A percentile compares a stretch with the other conserved stretches of the same genome.
Evolutionary conservation across 1,284 basidiomycete genomes (phyloP).

Genomic region (Marasmius tenuissimus): DNA sequence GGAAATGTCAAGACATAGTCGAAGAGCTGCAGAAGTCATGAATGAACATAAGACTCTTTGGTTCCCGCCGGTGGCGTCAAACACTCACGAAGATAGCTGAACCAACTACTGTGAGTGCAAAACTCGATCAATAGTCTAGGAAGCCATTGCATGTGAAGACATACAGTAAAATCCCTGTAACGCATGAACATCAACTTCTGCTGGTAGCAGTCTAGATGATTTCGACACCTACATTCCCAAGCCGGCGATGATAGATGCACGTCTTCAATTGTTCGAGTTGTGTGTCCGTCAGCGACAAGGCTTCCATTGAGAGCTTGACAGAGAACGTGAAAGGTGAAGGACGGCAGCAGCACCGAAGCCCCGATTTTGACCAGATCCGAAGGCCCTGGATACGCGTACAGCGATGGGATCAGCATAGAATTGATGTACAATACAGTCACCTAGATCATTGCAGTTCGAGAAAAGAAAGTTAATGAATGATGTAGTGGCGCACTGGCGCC

Average conservation of each 20-base stretch:
- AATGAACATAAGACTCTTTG: background rate
- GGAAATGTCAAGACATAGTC: slow-evolving; percentile 18
- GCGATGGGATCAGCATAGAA: too few relatives aligned
- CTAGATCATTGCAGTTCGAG: too few relatives aligned
- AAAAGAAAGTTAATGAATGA: too few relatives aligned
- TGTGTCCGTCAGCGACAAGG: background rate
- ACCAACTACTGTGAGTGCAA: background rate
- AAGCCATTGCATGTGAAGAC: background rate
- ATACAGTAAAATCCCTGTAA: background rate
- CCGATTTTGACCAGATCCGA: too few relatives aligned
- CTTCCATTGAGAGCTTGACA: background rate
- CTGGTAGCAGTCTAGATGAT: background rate
- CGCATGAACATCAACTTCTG: too few relatives aligned
- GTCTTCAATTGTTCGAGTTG: background rate
- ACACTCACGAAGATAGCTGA: background rate
- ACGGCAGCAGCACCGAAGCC: too few relatives aligned
- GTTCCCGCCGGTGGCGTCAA: background rate
- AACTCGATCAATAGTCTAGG: background rate
- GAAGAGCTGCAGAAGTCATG: slow-evolving; percentile 11
- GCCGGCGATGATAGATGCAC: background rate
- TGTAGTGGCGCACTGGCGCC: too few relatives aligned
- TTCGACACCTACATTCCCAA: background rate
- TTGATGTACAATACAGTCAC: too few relatives aligned
- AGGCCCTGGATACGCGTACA: too few relatives aligned
- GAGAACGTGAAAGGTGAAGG: too few relatives aligned